Percentiles rank a stretch among this genome's conserved stretches.
Evolutionary conservation across 139 green algal species (phyloP).

Genomic region (Auxenochlorella pyrenoidosa): DNA sequence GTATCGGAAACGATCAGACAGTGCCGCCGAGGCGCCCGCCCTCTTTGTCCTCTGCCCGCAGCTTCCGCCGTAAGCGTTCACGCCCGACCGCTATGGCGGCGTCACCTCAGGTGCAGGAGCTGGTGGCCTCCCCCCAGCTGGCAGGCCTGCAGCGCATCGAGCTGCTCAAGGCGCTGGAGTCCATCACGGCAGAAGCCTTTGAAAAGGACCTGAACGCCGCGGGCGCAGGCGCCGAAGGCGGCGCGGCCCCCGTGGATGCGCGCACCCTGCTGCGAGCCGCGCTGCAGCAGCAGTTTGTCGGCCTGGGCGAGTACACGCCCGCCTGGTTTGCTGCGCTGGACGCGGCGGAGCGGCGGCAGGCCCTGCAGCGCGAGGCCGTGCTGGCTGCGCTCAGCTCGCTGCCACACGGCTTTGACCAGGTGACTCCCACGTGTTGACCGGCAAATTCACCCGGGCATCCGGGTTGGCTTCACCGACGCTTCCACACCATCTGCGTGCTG

Average conservation of each 20-base stretch:
- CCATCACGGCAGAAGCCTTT: neutral
- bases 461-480: too few relatives aligned
- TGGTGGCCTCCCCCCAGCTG: neutral
- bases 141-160: neutral
- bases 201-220: neutral
- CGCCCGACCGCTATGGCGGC: too few relatives aligned
- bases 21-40: too few relatives aligned
- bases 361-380: neutral
- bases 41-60: too few relatives aligned
- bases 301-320: neutral
- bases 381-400: neutral
- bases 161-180: neutral
- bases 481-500: too few relatives aligned
- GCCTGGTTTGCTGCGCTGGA: neutral
- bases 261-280: neutral
- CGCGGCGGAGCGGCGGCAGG: neutral
- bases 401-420: conserved; percentile 6
- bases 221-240: neutral
- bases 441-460: too few relatives aligned
- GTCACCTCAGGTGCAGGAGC: neutral
- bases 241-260: neutral
- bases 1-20: too few relatives aligned
- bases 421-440: too few relatives aligned
- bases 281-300: neutral
- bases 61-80: too few relatives aligned